These are phyloP conservation scores for Sodiomyces alkalinus DNA, from an alignment of 2,329 filamentous ascomycete species.

Conservation along the genomic window DNA sequence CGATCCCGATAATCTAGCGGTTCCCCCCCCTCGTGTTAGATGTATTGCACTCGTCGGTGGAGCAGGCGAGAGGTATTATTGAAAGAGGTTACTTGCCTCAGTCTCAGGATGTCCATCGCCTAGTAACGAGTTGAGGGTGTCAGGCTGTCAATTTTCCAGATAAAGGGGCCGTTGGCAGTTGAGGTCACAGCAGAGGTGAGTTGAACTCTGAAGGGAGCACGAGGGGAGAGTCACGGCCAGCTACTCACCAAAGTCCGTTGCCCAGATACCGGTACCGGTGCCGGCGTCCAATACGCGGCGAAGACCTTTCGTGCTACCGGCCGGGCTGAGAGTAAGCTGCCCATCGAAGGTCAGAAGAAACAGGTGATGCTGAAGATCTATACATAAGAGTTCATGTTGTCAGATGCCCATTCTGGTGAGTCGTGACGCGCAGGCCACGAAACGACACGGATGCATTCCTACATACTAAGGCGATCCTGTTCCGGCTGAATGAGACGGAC, in stretches of 20 bases:
- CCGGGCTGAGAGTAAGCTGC: conserved; percentile 14
- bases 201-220: too few relatives aligned
- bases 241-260: conserved; percentile 23
- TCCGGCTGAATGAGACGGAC: neutral
- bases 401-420: too few relatives aligned
- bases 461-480: conserved; percentile 1
- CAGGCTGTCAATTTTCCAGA: too few relatives aligned
- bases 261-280: conserved; percentile 24
- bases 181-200: too few relatives aligned
- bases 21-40: too few relatives aligned
- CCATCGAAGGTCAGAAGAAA: conserved; percentile 15
- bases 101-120: conserved; percentile 1
- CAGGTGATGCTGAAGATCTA: conserved; percentile 20
- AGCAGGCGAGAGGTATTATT: neutral
- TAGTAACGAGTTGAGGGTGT: neutral
- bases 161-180: too few relatives aligned
- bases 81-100: neutral
- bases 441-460: too few relatives aligned
- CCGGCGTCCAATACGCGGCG: conserved; percentile 26
- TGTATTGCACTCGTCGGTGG: neutral
- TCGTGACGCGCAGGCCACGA: too few relatives aligned
- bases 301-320: conserved; percentile 7
- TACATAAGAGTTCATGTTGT: neutral
- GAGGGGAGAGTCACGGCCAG: too few relatives aligned
- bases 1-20: conserved; percentile 1